These are phyloP conservation scores for Starmerella stellata DNA, from an alignment of 805 yeast genomes.

Conservation along the genomic window DNA sequence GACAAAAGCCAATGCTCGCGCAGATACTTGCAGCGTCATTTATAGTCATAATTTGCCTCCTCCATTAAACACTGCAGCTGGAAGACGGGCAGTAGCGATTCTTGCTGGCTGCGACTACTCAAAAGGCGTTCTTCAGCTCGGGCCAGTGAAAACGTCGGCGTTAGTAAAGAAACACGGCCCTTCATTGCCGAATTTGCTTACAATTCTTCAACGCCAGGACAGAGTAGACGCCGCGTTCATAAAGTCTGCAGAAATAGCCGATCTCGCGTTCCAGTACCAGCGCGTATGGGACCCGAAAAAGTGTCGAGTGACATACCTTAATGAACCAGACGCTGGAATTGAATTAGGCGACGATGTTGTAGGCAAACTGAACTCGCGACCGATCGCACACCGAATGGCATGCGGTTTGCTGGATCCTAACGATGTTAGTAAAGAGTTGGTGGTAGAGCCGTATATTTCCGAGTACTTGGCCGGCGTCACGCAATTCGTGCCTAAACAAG, in stretches of 20 bases:
- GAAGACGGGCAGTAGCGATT: conserved; percentile 55
- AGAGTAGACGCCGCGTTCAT: conserved; percentile 42
- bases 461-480: background rate
- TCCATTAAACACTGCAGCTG: conserved; percentile 23
- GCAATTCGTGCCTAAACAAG: too few species aligned
- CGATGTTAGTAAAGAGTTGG: conserved; percentile 2
- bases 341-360: conserved; percentile 5
- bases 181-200: conserved; percentile 35
- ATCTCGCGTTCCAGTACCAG: conserved; percentile 65
- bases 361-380: conserved; percentile 5
- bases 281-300: conserved; percentile 60
- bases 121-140: conserved; percentile 65
- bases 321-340: conserved; percentile 20
- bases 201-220: conserved; percentile 42
- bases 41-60: conserved; percentile 28
- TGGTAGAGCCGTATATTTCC: conserved; percentile 5
- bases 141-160: conserved; percentile 55
- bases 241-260: conserved; percentile 46
- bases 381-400: conserved; percentile 11
- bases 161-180: conserved; percentile 35
- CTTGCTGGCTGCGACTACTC: conserved; percentile 96
- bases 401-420: conserved; percentile 10
- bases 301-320: conserved; percentile 23
- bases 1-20: conserved; percentile 57
- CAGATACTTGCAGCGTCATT: conserved; percentile 52